A percentile compares a stretch with the other conserved stretches of the same genome.
Conservation (phyloP, 1,284 basidiomycete genomes). For the Austroboletus novae-zelandiae region DNA sequence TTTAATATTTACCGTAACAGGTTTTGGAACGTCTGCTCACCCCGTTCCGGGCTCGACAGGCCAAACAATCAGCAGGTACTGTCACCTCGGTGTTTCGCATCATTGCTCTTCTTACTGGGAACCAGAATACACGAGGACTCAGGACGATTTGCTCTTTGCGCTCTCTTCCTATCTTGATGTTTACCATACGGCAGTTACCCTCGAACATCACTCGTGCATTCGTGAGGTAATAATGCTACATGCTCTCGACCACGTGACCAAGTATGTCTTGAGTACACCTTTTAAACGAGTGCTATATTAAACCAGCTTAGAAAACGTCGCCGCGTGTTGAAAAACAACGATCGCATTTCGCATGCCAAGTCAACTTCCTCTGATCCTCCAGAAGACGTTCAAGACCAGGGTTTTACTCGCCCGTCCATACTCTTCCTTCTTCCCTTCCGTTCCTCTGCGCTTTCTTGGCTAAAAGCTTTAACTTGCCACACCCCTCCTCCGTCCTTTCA, state of each 20-base stretch:
- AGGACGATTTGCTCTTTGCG: constrained; percentile 62
- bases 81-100: constrained; percentile 1
- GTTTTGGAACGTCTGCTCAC: constrained; percentile 58
- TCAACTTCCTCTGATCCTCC: constrained; percentile 50
- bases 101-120: constrained; percentile 12
- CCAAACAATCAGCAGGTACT: constrained; percentile 53
- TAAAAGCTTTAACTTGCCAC: constrained; percentile 64
- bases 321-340: constrained; percentile 92
- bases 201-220: constrained; percentile 51
- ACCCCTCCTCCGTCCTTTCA: constrained; percentile 71
- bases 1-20: constrained; percentile 34
- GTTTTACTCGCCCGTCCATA: constrained; percentile 94
- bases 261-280: constrained; percentile 45
- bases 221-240: constrained; percentile 75
- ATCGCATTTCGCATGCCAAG: constrained; percentile 75
- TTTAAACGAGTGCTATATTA: constrained; percentile 5
- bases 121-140: constrained; percentile 53
- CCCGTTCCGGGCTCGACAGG: constrained; percentile 53
- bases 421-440: constrained; percentile 93
- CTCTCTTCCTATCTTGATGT: constrained; percentile 74
- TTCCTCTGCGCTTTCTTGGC: constrained; percentile 82
- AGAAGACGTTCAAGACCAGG: constrained; percentile 89
- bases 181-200: constrained; percentile 61
- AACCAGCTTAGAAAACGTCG: constrained; percentile 75
- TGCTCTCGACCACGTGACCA: constrained; percentile 81